These are phyloP conservation scores for Candida ovalis DNA, from an alignment of 805 yeast genomes.

Conservation along the genomic window DNA sequence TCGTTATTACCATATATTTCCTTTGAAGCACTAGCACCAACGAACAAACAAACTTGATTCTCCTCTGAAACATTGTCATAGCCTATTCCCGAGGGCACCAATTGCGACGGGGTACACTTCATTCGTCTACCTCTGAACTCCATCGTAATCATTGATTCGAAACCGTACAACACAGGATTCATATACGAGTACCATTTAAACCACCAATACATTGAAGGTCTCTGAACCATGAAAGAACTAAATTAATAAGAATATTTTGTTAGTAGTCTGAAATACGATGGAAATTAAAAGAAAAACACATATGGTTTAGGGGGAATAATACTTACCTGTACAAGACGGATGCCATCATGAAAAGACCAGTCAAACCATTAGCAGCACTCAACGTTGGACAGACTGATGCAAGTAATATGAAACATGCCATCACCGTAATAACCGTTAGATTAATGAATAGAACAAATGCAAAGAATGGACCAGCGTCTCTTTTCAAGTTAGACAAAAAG, in stretches of 20 bases:
- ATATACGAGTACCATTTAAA: conserved; percentile 52
- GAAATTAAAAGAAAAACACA: no score
- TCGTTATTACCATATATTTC: conserved; percentile 21
- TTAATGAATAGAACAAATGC: conserved; percentile 41
- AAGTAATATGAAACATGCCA: conserved; percentile 49
- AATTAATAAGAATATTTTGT: not conserved
- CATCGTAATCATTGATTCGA: conserved; percentile 52
- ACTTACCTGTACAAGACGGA: conserved; percentile 42
- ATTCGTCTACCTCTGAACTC: conserved; percentile 55
- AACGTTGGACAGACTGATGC: conserved; percentile 48
- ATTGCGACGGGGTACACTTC: conserved; percentile 39
- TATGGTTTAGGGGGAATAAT: no score
- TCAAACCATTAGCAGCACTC: conserved; percentile 56
- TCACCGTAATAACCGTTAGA: conserved; percentile 40
- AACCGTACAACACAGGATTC: conserved; percentile 46
- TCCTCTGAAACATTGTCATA: conserved; percentile 39
- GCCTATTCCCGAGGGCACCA: conserved; percentile 54
- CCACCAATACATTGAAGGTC: conserved; percentile 59
- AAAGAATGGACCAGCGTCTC: conserved; percentile 54
- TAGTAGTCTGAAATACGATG: not conserved
- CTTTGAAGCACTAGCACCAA: conserved; percentile 40
- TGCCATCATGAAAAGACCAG: conserved; percentile 50
- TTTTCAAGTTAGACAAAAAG: conserved; percentile 49
- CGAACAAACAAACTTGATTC: conserved; percentile 48
- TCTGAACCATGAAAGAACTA: conserved; percentile 62